These are phyloP conservation scores for Coriaria nepalensis DNA, from an alignment of 306 rosid genomes.

Conservation along the genomic window DNA sequence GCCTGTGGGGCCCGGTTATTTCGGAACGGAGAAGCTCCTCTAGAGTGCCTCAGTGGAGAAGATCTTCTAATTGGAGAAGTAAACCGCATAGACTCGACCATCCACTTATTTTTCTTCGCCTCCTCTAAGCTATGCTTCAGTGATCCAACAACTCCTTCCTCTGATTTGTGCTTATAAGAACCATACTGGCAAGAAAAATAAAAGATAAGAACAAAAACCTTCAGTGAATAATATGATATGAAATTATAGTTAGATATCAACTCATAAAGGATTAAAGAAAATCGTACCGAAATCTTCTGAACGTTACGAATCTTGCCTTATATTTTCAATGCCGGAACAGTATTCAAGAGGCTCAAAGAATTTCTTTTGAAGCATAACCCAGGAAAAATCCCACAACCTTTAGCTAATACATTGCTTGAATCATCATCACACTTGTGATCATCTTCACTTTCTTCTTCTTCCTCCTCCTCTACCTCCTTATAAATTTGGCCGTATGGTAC, in stretches of 20 bases:
- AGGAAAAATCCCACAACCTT: slow-evolving; percentile 72
- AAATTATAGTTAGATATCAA: slow-evolving; percentile 3
- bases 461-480: neutral
- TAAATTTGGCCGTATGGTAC: slow-evolving; percentile 18
- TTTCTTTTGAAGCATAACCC: slow-evolving; percentile 40
- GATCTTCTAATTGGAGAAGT: slow-evolving; percentile 46
- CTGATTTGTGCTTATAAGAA: slow-evolving; percentile 40
- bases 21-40: slow-evolving; percentile 59
- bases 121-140: slow-evolving; percentile 24
- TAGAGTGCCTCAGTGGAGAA: slow-evolving; percentile 60
- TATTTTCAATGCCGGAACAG: slow-evolving; percentile 46
- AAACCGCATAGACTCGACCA: slow-evolving; percentile 36
- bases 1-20: slow-evolving; percentile 29
- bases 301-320: slow-evolving; percentile 39
- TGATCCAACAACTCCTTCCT: slow-evolving; percentile 20
- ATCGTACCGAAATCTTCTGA: slow-evolving; percentile 44
- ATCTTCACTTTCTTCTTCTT: slow-evolving; percentile 50
- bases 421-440: slow-evolving; percentile 31
- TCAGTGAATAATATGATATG: slow-evolving; percentile 3
- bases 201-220: slow-evolving; percentile 2
- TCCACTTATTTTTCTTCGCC: slow-evolving; percentile 28
- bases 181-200: slow-evolving; percentile 28
- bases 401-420: slow-evolving; percentile 32
- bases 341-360: slow-evolving; percentile 51
- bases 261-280: slow-evolving; percentile 7